Percentiles rank a stretch among this genome's conserved stretches.
These are phyloP conservation scores for Coleophoma eucalyptorum DNA, from an alignment of 2,329 filamentous ascomycete genomes.

Conservation along the genomic window DNA sequence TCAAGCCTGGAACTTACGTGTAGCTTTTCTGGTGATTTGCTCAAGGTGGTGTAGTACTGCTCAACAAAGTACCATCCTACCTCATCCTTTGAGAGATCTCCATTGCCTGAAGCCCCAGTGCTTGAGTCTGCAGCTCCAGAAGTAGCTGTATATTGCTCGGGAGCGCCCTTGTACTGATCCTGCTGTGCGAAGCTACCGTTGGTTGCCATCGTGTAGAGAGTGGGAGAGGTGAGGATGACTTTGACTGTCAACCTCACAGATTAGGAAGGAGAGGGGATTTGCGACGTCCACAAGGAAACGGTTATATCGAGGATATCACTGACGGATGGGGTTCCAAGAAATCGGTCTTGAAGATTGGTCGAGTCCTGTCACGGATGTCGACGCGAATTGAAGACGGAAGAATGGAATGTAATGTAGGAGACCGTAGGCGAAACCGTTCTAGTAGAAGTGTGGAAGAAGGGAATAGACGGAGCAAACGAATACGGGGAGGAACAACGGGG, in stretches of 20 bases:
- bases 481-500: too few relatives aligned
- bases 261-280: conserved; percentile 4
- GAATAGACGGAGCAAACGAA: too few relatives aligned
- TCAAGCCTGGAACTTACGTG: conserved; percentile 50
- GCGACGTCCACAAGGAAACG: not conserved
- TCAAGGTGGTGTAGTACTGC: conserved; percentile 97
- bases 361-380: not conserved
- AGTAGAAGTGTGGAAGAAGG: too few relatives aligned
- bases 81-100: conserved; percentile 75
- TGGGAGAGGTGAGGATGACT: conserved; percentile 14
- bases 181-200: conserved; percentile 30
- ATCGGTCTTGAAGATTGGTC: not conserved
- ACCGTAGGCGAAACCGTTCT: too few relatives aligned
- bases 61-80: conserved; percentile 99
- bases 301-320: not conserved
- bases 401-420: too few relatives aligned
- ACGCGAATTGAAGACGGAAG: not conserved
- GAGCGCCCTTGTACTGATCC: conserved; percentile 4
- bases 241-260: conserved; percentile 15
- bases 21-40: conserved; percentile 90
- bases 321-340: not conserved
- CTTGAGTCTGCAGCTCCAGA: conserved; percentile 22
- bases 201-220: conserved; percentile 23
- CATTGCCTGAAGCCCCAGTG: conserved; percentile 31
- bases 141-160: conserved; percentile 28